Evolutionary conservation across 148 eudicot species (phyloP), one percentile per base, ranked within the genome.

Genomic region (Drosera capensis): DNA sequence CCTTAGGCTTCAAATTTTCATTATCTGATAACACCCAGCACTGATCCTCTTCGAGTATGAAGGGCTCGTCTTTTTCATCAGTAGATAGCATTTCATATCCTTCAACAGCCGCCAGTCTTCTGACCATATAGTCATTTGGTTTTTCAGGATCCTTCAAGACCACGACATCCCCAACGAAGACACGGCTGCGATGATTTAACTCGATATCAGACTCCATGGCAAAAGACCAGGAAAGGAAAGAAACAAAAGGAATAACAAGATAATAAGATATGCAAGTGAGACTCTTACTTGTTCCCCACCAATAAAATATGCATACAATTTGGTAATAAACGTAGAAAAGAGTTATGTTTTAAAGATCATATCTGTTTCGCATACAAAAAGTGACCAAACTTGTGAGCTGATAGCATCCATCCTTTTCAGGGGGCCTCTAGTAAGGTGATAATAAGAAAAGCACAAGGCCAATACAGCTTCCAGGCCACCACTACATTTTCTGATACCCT

Each of bases 11-110:
- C 51, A 90, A 40, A 30, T 49, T 62, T 50, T 75, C 82, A 62
- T 90, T 90, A 64, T 90, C 97, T 13, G 93, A 64, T 40, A 84
- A 38, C 48, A 84, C 97, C 95, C 97, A 90, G 59, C 97, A 90
- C 58, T 88, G 68, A 56, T 80, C 70, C 58, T 73, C 63, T 25
- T 88, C 80, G 50, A 88, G 86, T 54, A 84, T 61, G 36, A 88
- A 88, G 46, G 97, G 87, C 49, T 84, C 86, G 21, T 88, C 97
- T 48, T 84, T 80, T 57, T 80, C 95, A 59, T 84, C 87, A 43
- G 66, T 80, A 5, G 97, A 84, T 25, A 63, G 87, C 97, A 90
- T 90, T 77, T 84, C 97, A 58, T 71, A 75, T 14, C 97, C 97
- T 67, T 84, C 87, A 29, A 63, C 45, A 11, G 97, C 97, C 67